Base-by-base conservation (phyloP, 306 rosid genomes). In the Trifolium fragiferum region DNA sequence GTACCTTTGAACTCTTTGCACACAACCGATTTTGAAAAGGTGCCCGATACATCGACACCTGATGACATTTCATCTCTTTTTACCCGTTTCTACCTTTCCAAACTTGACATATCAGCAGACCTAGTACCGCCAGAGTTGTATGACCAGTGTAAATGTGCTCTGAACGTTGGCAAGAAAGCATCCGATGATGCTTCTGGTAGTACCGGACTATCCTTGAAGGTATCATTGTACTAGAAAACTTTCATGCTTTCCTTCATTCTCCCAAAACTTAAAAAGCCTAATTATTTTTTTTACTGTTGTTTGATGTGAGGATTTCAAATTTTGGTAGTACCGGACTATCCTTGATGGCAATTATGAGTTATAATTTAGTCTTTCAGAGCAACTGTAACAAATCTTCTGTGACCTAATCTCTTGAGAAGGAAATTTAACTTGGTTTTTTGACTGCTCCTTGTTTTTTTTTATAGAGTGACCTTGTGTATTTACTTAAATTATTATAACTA, bases 21-120 rank as follows among this genome's bases (percentile, higher is more conserved):
- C 66, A 71, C 81, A 61, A 43, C 74, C 67, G 58, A 72, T 49
- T 55, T 27, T 53, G 92, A 84, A 66, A 84, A 89, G 84, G 80
- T 77, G 68, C 75, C 80, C 60, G 89, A 79, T 72, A 46, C 82
- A 41, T 69, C 79, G 4, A 81, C 47, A 27, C 77, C 84, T 47
- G 81, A 68, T 18, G 88, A 84, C 79, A 82, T 75, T 66, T 68
- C 77, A 80, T 78, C 87, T 54, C 78, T 68, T 77, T 73, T 92
- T 58, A 86, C 92, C 55, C 84, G 81, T 70, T 83, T 88, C 79
- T 95, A 95, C 84, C 96, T 95, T 62, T 86, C 98, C 70, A 92
- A 87, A 87, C 95, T 95, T 72, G 94, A 92, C 81, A 90, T 95
- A 79, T 95, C 99, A 25, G 80, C 66, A 6, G 92, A 85, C 73